phyloP scores from a whole-genome alignment of 371 early-diverging fungal genomes.

The Funneliformis caledonium region DNA sequence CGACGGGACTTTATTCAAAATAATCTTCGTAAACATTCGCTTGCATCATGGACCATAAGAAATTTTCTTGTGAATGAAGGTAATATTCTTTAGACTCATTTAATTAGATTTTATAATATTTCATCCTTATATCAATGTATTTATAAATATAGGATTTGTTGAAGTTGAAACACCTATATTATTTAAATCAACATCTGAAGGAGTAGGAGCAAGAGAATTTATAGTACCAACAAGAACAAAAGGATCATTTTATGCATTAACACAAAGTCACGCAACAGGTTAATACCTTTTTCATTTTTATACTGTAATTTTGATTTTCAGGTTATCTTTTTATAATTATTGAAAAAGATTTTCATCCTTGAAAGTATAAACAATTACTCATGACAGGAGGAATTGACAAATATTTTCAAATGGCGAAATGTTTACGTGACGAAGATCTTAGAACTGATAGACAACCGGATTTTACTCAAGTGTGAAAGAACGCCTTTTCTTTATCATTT shows the following conservation, averaged over 20 bases:
- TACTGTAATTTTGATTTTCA: not conserved
- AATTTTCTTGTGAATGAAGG: slow-evolving; percentile 64
- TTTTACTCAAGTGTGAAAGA: slow-evolving; percentile 77
- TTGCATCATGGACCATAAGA: slow-evolving; percentile 67
- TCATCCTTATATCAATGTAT: not conserved
- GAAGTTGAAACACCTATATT: slow-evolving; percentile 93
- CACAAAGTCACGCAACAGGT: slow-evolving; percentile 94
- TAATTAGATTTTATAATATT: not conserved
- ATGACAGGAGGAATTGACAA: slow-evolving; percentile 91
- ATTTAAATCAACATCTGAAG: slow-evolving; percentile 95
- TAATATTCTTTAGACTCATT: slow-evolving; percentile 32
- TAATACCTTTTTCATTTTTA: slow-evolving; percentile 21
- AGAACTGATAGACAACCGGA: slow-evolving; percentile 93
- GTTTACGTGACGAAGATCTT: slow-evolving; percentile 91
- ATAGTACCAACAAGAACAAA: slow-evolving; percentile 85
- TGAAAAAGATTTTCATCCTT: not conserved
- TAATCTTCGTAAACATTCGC: slow-evolving; percentile 75
- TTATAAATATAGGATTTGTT: slow-evolving; percentile 63
- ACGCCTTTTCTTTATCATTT: slow-evolving; percentile 5
- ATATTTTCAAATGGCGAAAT: slow-evolving; percentile 93
- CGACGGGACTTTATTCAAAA: slow-evolving; percentile 76
- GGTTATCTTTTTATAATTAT: slow-evolving; percentile 43
- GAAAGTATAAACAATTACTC: slow-evolving; percentile 87
- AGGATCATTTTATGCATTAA: slow-evolving; percentile 84
- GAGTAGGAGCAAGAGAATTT: slow-evolving; percentile 94